Evolutionary conservation across 2,329 filamentous ascomycete genomes (phyloP), one percentile per base, ranked within the genome.

Genomic region (Stachybotrys chartarum): DNA sequence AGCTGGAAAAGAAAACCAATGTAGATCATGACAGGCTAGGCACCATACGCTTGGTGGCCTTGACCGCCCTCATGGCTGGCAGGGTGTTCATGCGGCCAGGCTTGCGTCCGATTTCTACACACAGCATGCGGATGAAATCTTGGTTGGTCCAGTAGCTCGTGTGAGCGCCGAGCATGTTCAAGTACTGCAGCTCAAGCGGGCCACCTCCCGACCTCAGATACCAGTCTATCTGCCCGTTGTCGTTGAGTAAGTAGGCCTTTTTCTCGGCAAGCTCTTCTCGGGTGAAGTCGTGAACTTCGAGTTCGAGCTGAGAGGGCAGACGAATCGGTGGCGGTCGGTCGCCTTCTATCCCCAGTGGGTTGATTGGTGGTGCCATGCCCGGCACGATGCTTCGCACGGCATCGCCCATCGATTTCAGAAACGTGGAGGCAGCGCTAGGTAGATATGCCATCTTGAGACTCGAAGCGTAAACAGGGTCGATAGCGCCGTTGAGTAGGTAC

Each of bases 111-210:
- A 95, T 85, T 72, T 99, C 94, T 35, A 93, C 78, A 48, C 95
- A 95, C 52, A 97, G 73, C 77, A 97, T 86, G 49, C 92, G 78
- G n/a, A 96, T 86, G 68, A 99, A 92, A 68, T 97, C 94, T 31
- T 78, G 82, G 63, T 88, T 85, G 2, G 84, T 81, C 94, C 94
- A 99, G 70, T 99, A 99, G 68, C 89, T 93, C 55, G 90, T 91
- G 71, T 99, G 94, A 8, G 94, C 94, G 56, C 91, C 90, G 54
- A 99, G 75, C 94, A 99, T 99, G 62, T 96, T 97, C 42, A 97
- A 73, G 68, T 99, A 99, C 72, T 97, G 92, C 30, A 97, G 91
- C 71, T 96, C 94, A 42, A 99, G 76, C 5, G 92, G 87, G 0
- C 94, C 94, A 1, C 90, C 88, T 0, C 91, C 89, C 7, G 90